Conservation (phyloP, 192 early-diverging fungal genomes). For the Backusella westeae region DNA sequence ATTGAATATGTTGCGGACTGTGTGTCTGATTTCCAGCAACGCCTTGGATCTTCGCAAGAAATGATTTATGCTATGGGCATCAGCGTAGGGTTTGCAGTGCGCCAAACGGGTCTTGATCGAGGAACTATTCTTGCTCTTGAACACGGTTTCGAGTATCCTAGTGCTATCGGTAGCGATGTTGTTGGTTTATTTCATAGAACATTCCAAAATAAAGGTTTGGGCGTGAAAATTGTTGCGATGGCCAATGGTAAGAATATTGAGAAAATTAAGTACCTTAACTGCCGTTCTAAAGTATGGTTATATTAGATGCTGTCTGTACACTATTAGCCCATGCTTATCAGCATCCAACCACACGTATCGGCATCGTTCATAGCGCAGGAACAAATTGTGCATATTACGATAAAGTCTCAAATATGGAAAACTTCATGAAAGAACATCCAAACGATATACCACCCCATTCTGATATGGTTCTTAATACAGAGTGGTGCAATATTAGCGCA, state of each 20-base stretch:
- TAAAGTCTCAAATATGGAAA: constrained; percentile 53
- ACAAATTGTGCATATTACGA: constrained; percentile 85
- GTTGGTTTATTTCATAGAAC: constrained; percentile 75
- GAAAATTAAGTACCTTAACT: constrained; percentile 46
- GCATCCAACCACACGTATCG: constrained; percentile 73
- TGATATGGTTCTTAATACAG: constrained; percentile 91
- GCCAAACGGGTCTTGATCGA: constrained; percentile 63
- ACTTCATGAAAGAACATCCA: constrained; percentile 19
- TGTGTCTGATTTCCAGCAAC: constrained; percentile 36
- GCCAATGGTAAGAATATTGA: constrained; percentile 71
- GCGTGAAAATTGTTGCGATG: constrained; percentile 74
- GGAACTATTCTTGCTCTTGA: constrained; percentile 66
- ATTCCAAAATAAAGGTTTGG: constrained; percentile 63
- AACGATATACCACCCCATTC: constrained; percentile 27
- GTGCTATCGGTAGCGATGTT: constrained; percentile 78
- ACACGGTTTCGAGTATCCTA: constrained; percentile 80
- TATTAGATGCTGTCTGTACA: constrained; percentile 89
- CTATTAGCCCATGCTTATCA: constrained; percentile 79
- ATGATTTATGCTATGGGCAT: constrained; percentile 53
- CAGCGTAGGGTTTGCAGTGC: constrained; percentile 40
- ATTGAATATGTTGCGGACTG: constrained; percentile 81
- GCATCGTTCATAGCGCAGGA: constrained; percentile 89
- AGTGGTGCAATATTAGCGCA: constrained; percentile 89
- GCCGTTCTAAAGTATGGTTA: constrained; percentile 46
- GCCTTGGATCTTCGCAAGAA: constrained; percentile 36